Evolutionary conservation across 2,329 filamentous ascomycete genomes (phyloP), one percentile per base, ranked within the genome.

Genomic region (Penicillium olsonii): DNA sequence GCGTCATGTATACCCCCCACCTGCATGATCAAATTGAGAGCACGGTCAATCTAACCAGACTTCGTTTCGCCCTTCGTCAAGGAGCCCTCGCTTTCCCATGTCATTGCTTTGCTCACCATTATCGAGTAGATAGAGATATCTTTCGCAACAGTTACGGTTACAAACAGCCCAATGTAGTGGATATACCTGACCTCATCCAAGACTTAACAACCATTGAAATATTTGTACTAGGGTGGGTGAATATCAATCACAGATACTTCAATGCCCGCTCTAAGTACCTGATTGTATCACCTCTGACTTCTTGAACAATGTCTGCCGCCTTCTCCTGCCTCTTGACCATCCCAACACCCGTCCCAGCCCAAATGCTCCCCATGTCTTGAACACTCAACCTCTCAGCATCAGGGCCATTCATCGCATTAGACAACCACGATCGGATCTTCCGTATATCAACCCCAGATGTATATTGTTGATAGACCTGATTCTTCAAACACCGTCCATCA

Each of bases 341-440:
- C 4, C 55, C 55, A n/a, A 55, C 55, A 4, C 55, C 55, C 5
- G 52, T 52, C 5, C 55, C 53, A 43, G 50, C 55, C 54, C 54
- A 57, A 19, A 59, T 22, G 40, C 43, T 48, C 7, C 41, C 38
- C 37, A 48, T 53, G 29, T 59, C 52, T 8, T 49, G 37, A n/a
- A 40, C 31, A 19, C 24, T 29, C 10, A 55, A 8, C 11, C 39
- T 8, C 19, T 31, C 37, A 6, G 15, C 35, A 14, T 9, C 42
- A 15, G 22, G 15, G 3, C 20, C 43, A 40, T 51, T 38, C 18
- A 48, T 39, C 24, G 19, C 40, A 1, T 22, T 34, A 11, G 20
- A 15, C 14, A 56, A n/a, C 48, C 24, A 44, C 26, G 19, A n/a
- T 17, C 54, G 40, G 33, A 46, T 42, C 3, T 37, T 33, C 11